Evolutionary conservation across 495 filamentous ascomycete genomes (phyloP).

Genomic region (Physcia stellaris): DNA sequence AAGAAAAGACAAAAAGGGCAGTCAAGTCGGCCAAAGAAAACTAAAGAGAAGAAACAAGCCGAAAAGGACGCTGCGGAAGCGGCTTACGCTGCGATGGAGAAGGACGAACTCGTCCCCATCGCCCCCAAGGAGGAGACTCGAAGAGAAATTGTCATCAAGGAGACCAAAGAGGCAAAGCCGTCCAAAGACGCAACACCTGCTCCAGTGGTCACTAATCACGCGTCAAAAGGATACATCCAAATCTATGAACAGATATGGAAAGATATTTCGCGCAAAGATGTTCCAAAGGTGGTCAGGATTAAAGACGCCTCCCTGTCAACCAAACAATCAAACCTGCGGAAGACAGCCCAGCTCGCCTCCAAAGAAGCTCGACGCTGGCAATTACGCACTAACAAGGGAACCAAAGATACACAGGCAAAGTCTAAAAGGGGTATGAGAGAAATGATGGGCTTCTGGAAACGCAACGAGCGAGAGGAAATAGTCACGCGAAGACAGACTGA

Average conservation of each 20-base stretch:
- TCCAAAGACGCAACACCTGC: conserved; percentile 50
- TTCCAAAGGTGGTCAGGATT: conserved; percentile 78
- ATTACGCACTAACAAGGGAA: conserved; percentile 91
- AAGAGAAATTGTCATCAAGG: conserved; percentile 24
- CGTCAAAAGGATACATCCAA: conserved; percentile 86
- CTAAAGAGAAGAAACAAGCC: conserved; percentile 91
- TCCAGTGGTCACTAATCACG: conserved; percentile 38
- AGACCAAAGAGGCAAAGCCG: conserved; percentile 46
- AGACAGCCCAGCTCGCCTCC: conserved; percentile 91
- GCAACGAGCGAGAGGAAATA: conserved; percentile 94
- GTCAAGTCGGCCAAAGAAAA: conserved; percentile 60
- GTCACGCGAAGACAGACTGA: conserved; percentile 88
- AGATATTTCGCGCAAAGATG: conserved; percentile 84
- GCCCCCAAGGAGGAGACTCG: conserved; percentile 53
- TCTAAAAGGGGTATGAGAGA: conserved; percentile 98
- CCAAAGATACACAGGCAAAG: conserved; percentile 91
- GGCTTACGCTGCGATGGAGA: conserved; percentile 73
- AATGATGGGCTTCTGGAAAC: conserved; percentile 99
- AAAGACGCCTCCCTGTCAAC: conserved; percentile 69
- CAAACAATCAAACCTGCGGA: conserved; percentile 84
- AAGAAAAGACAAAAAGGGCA: conserved; percentile 51
- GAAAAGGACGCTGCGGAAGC: conserved; percentile 88
- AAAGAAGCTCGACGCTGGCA: conserved; percentile 98
- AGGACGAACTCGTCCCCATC: conserved; percentile 55
- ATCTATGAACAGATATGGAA: conserved; percentile 98